These are phyloP conservation scores for Xeromyces bisporus DNA, from an alignment of 495 filamentous ascomycete species.

Conservation along the genomic window DNA sequence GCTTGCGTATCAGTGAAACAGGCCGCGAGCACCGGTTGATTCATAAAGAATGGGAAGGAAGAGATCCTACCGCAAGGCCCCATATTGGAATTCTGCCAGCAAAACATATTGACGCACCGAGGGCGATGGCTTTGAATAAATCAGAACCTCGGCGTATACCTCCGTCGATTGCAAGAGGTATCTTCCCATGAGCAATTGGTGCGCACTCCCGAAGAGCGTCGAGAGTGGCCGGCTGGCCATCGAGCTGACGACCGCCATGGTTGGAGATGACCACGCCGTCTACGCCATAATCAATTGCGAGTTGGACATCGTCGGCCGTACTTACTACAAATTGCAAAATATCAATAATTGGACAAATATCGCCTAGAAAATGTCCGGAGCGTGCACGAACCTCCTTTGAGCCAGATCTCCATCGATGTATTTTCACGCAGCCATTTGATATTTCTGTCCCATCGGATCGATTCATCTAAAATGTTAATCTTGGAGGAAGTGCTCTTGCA, in stretches of 20 bases:
- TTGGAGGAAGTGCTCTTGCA: too few species aligned
- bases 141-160: constrained; percentile 77
- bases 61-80: constrained; percentile 28
- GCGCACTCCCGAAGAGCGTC: constrained; percentile 81
- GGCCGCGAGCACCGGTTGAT: too few species aligned
- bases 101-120: constrained; percentile 70
- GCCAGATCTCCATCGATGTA: constrained; percentile 80
- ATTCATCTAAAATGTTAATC: too few species aligned
- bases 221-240: constrained; percentile 66
- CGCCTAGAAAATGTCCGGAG: too few species aligned
- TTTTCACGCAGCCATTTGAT: constrained; percentile 75
- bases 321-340: too few species aligned
- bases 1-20: constrained; percentile 4
- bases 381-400: constrained; percentile 51
- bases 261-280: constrained; percentile 84
- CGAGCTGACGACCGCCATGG: constrained; percentile 84
- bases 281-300: constrained; percentile 56
- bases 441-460: constrained; percentile 45
- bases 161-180: constrained; percentile 76
- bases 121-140: constrained; percentile 82
- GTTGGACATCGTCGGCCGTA: constrained; percentile 62
- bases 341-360: too few species aligned
- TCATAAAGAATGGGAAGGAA: constrained; percentile 8
- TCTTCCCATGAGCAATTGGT: constrained; percentile 58
- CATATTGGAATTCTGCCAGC: constrained; percentile 72